Base-by-base conservation (phyloP, 805 yeast genomes). In the Cyberlindnera lachancei region DNA sequence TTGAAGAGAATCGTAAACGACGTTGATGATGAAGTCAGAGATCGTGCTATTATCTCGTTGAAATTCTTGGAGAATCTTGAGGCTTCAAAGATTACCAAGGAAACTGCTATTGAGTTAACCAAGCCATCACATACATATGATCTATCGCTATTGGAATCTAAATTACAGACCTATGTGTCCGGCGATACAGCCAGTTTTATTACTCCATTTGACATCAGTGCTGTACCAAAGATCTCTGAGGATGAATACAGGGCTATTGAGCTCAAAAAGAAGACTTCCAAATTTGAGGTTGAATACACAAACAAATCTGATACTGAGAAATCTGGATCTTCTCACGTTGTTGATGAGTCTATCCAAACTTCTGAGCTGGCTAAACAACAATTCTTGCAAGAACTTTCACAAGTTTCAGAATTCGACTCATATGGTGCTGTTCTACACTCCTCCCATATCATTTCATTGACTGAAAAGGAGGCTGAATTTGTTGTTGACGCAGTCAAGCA, bases 21-120 rank as follows among this genome's bases (percentile, higher is more conserved):
- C 58, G 73, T 68, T 27, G 96, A 90, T 56, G 98, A 90, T 59
- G 98, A 90, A 61, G 98, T 92, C 21, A 85, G 98, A 66, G 98
- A 90, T 56, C 79, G 98, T 56, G 96, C 98, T 8, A 82, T 94
- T 3, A 66, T 90, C 46, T 79, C 95, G 2, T 68, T 90, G 52
- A 70, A 75, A 42, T 73, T 87, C 40, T 70, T 84, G 40, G 62
- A 62, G 20, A 36, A 40, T 14, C 25, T 45, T 13, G 61, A 61
- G 17, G 44, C 56, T 25, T 55, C 57, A 31, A 56, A 58, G 15
- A 44, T 55, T 15, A 58, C 62, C 10, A 51, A 54, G 33, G 48
- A 45, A 25, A 35, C 44, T 13, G 63, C 68, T 18, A 61, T 64
- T 23, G 64, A 63, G 31, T 74, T 80, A 45, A 70, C 88, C 41